Evolutionary conservation across 1,139 yeast genomes (phyloP), one percentile per base, ranked within the genome.

Genomic region (Magnusiomyces sp.): DNA sequence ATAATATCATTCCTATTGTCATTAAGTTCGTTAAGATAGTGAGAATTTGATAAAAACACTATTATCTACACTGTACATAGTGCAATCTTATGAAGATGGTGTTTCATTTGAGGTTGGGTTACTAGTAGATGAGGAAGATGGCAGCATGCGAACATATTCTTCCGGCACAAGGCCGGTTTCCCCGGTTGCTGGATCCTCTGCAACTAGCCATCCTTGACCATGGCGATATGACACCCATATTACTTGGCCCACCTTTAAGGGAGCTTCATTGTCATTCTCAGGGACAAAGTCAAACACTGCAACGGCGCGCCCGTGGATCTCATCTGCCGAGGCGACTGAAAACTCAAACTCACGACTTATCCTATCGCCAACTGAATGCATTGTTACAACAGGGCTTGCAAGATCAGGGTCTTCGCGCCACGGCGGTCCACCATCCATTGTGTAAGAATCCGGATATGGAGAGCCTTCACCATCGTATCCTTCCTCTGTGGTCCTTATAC

Each of bases 151-250:
- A 43, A 92, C 96, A 61, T 89, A 92, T 60, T 87, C 96, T 62
- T 90, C 96, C 1, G 99, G 99, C 5, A 92, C 95, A 48, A 92
- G 76, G 1, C 99, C 99, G 31, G 95, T 86, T 57, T 82, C 85
- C 1, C 89, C 90, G 2, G 84, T 76, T 34, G 66, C 74, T 0
- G 89, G 84, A 61, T 86, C 90, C 58, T 83, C 87, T 0, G 97
- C 97, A 46, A 92, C 97, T 4, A 94, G 74, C 99, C 98, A 92
- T 5, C 99, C 99, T 64, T 92, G 97, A 19, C 97, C 97, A 64
- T 92, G 96, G 55, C 95, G 77, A 65, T 90, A 90, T 53, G 84
- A 80, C 33, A 92, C 84, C 79, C 92, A 83, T 2, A 94, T 79
- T 17, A 79, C 67, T 66, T 92, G 97, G 39, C 96, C 95, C 59